phyloP scores from a whole-genome alignment of 2,329 filamentous ascomycete genomes.

The Aotearoamyces nothofagi region DNA sequence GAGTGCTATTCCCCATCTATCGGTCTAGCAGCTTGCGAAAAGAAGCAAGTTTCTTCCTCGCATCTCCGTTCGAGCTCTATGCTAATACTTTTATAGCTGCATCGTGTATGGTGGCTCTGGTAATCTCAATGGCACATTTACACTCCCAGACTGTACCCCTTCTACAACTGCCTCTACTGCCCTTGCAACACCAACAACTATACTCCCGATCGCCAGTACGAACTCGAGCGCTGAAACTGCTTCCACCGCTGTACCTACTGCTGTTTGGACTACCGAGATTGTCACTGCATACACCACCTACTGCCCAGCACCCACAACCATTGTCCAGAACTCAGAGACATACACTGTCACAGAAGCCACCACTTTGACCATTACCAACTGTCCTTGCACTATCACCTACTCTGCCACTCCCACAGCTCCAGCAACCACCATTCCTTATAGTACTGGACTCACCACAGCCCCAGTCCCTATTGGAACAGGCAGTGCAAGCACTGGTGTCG shows the following conservation, averaged over 20 bases:
- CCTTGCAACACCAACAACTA: conserved; percentile 4
- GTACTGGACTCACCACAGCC: too few species aligned
- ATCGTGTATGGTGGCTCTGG: conserved; percentile 25
- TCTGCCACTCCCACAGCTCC: conserved; percentile 1
- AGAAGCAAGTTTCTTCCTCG: conserved; percentile 20
- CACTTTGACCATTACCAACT: conserved; percentile 26
- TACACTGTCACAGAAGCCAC: conserved; percentile 30
- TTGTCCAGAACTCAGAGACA: conserved; percentile 26
- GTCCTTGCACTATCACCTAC: conserved; percentile 22
- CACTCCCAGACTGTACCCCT: conserved; percentile 22
- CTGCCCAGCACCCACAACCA: conserved; percentile 30
- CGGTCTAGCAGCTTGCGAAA: conserved; percentile 31
- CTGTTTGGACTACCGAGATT: too few species aligned
- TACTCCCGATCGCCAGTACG: too few species aligned
- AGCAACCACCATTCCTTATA: too few species aligned
- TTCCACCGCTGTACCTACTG: too few species aligned
- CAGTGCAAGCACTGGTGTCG: too few species aligned
- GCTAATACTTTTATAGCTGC: conserved; percentile 17
- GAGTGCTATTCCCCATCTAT: conserved; percentile 24
- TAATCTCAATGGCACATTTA: conserved; percentile 21
- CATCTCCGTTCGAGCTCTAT: not conserved
- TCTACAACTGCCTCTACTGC: conserved; percentile 15
- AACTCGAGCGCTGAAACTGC: too few species aligned
- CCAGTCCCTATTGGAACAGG: too few species aligned
- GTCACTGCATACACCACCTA: conserved; percentile 28